These are phyloP conservation scores for Chlamydomonas schloesseri DNA, from an alignment of 139 green algal genomes.

Conservation along the genomic window DNA sequence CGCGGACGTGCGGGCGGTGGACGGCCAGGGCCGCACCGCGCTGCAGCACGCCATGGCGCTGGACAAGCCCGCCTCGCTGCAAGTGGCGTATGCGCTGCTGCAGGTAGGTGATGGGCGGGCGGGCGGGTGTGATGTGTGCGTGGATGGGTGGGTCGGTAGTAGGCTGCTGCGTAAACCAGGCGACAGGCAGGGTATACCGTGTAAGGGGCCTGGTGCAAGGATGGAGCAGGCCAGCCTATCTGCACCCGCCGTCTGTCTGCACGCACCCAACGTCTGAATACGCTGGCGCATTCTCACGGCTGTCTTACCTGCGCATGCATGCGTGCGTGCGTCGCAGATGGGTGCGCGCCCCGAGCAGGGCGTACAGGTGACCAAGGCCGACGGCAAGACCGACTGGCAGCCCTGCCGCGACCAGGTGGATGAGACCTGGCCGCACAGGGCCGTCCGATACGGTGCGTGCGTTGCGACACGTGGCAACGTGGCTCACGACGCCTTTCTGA, in stretches of 20 bases:
- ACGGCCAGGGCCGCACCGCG: slow-evolving; percentile 34
- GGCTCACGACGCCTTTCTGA: no score
- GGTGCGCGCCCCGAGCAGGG: not conserved
- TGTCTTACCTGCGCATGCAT: no score
- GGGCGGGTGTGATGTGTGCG: not conserved
- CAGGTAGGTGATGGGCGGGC: not conserved
- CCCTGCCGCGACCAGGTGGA: slow-evolving; percentile 36
- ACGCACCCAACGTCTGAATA: no score
- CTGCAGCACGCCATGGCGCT: slow-evolving; percentile 45
- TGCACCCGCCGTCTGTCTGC: no score
- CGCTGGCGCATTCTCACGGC: no score
- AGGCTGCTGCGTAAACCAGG: no score
- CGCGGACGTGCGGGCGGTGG: slow-evolving; percentile 23
- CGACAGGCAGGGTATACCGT: no score
- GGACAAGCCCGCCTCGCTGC: slow-evolving; percentile 30
- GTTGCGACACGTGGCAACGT: no score
- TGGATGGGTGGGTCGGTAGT: not conserved
- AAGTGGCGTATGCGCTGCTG: slow-evolving; percentile 35
- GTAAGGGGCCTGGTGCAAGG: no score
- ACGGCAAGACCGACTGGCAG: not conserved
- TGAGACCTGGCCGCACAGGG: slow-evolving; percentile 46
- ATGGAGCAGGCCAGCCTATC: no score
- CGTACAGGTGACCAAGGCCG: not conserved
- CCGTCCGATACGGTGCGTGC: slow-evolving; percentile 46
- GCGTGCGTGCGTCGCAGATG: not conserved